Evolutionary conservation across 2,329 filamentous ascomycete species (phyloP).

Genomic region (Penicillium sp.): DNA sequence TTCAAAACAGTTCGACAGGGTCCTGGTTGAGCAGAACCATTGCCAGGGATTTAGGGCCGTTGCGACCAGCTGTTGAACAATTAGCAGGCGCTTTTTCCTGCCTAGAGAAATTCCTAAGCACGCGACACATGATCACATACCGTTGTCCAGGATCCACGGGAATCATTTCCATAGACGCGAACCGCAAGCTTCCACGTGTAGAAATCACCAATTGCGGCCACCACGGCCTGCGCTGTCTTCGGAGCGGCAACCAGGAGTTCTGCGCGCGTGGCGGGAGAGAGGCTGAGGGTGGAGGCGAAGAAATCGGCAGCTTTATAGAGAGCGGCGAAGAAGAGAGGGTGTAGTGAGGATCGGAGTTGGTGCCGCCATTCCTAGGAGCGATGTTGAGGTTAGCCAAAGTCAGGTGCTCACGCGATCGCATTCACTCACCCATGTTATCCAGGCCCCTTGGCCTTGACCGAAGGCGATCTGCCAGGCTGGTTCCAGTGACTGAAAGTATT

Average conservation of each 20-base stretch:
- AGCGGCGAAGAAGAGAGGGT: constrained; percentile 80
- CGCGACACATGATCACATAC: constrained; percentile 48
- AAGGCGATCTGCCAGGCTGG: constrained; percentile 90
- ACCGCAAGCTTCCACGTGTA: constrained; percentile 82
- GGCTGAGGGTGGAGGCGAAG: constrained; percentile 54
- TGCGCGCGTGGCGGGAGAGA: constrained; percentile 58
- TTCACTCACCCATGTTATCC: constrained; percentile 85
- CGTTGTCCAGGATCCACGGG: constrained; percentile 62
- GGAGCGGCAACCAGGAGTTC: constrained; percentile 70
- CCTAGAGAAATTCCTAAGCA: neutral
- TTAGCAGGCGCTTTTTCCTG: constrained; percentile 17
- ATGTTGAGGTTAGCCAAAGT: constrained; percentile 7
- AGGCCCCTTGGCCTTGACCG: constrained; percentile 72
- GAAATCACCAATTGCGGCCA: constrained; percentile 77
- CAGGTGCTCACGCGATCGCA: neutral
- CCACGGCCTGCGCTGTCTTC: constrained; percentile 70
- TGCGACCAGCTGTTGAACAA: constrained; percentile 60
- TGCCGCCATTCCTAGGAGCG: constrained; percentile 79
- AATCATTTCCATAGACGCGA: constrained; percentile 67
- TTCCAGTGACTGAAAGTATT: constrained; percentile 94
- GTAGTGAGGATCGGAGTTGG: constrained; percentile 82
- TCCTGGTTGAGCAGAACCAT: constrained; percentile 91
- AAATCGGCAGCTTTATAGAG: constrained; percentile 65
- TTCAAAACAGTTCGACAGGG: constrained; percentile 91
- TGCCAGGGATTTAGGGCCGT: constrained; percentile 83